Percentiles rank a stretch among this genome's conserved stretches.
Conservation (phyloP, 371 early-diverging fungal species). For the Mortierella sp. region DNA sequence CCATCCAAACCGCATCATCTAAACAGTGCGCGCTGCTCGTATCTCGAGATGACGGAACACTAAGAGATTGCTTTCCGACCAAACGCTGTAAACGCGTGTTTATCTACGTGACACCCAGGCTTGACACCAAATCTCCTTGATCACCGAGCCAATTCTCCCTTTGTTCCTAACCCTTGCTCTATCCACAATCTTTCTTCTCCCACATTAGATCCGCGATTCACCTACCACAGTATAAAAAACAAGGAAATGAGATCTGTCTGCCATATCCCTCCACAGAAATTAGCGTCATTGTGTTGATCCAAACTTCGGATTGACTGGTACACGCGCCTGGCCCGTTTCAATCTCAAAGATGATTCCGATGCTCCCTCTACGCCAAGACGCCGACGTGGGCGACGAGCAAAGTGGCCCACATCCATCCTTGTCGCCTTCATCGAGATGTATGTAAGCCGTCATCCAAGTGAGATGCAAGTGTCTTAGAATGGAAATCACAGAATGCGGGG, state of each 20-base stretch:
- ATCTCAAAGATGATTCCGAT: too few species aligned
- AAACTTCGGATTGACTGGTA: neutral
- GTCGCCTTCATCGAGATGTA: neutral
- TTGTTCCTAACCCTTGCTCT: neutral
- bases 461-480: conserved; percentile 28
- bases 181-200: conserved; percentile 16
- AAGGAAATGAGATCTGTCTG: neutral
- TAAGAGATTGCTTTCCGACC: conserved; percentile 5
- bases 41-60: neutral
- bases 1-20: neutral
- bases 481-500: conserved; percentile 46
- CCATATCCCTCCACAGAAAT: conserved; percentile 4
- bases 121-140: neutral
- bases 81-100: conserved; percentile 28
- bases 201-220: conserved; percentile 21
- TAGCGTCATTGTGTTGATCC: neutral
- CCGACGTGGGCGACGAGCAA: too few species aligned
- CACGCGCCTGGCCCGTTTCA: too few species aligned
- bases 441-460: neutral
- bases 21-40: neutral
- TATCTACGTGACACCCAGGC: neutral
- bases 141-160: neutral
- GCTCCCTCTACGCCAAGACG: too few species aligned
- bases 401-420: neutral
- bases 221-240: conserved; percentile 1